Base-by-base conservation (phyloP, 371 early-diverging fungal species). In the Mucor racemosus region DNA sequence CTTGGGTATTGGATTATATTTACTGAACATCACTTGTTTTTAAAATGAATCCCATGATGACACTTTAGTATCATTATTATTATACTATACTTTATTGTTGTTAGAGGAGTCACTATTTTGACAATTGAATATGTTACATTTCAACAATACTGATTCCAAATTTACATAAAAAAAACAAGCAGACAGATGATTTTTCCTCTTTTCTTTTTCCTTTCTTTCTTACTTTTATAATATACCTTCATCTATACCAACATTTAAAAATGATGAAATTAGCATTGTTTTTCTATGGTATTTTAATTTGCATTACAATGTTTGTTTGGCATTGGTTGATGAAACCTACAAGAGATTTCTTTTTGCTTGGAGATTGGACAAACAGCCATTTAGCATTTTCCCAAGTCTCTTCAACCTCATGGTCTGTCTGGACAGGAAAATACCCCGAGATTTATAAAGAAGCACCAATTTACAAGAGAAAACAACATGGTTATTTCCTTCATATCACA, bases 401-500 rank as follows among this genome's bases (percentile, higher is more conserved):
- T 19, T 19, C 44, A 19, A 26, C 50, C n/a, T 31, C 58, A 7
- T 62, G 69, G 64, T 38, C 39, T 54, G 55, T 39, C 34, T 40
- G 33, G 34, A 53, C 60, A 39, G 31, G 48, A 2, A 39, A 7
- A n/a, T 59, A 65, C 26, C 59, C 66, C 21, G 66, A 65, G 34
- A 65, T 59, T 9, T 65, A 39, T 39, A 58, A 57, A 41, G 38
- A 41, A 17, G 39, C 31, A 15, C 48, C 44, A 13, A 40, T 39
- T 54, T 59, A 59, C 46, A n/a, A 58, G 35, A 58, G 57, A 34
- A 66, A 68, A 15, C 63, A 58, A 21, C 59, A 75, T 60, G 88
- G 88, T 0, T 79, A 80, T 42, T 93, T 90, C 66, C 71, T 92
- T 40, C 92, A 92, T 64, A 91, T 93, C 17, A 93, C 91, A 2